Evolutionary conservation across 164 flowering plant species (phyloP), one percentile per base, ranked within the genome.

Genomic region (Amborella trichopoda): DNA sequence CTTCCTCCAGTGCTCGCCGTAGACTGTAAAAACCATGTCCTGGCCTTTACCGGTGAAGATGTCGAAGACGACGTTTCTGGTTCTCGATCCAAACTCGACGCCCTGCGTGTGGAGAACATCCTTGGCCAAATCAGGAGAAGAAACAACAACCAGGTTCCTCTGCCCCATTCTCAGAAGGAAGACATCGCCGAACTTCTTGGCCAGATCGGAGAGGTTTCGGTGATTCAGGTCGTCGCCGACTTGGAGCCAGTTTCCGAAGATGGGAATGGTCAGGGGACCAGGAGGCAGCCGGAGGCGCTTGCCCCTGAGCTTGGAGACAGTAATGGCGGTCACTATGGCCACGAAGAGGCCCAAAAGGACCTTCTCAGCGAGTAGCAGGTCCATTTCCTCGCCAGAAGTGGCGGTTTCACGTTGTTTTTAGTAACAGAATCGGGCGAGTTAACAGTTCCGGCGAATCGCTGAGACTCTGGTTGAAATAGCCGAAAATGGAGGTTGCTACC

Each of bases 1-100:
- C 71, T 85, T 85, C 47, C 94, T 45, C 94, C 94, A 83, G 44
- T 80, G 94, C 65, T 83, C 94, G 0, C 94, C 94, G 63, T 81
- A 81, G 16, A 81, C 81, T 0, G 95, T 85, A 60, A 85, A 85
- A 40, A 85, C 95, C 95, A 85, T 85, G 51, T 81, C 95, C 60
- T 85, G 95, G 0, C 90, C 95, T 36, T 85, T 79, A 0, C 81
- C 90, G 9, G 91, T 85, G 71, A 85, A 85, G 28, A 85, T 79
- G 23, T 85, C 95, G 62, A 85, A 81, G 1, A 85, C 90, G 6
- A 85, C 90, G 62, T 85, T 85, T 1, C 90, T 54, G 3, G 95
- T 77, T 2, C 95, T 43, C 0, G 95, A 85, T 1, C 95, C 95
- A 60, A 85, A 85, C 60, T 85, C 95, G 8, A 85, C 90, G 0